These are phyloP conservation scores for Hyphodiscus hymeniophilus DNA, from an alignment of 495 filamentous ascomycete species.

Conservation along the genomic window DNA sequence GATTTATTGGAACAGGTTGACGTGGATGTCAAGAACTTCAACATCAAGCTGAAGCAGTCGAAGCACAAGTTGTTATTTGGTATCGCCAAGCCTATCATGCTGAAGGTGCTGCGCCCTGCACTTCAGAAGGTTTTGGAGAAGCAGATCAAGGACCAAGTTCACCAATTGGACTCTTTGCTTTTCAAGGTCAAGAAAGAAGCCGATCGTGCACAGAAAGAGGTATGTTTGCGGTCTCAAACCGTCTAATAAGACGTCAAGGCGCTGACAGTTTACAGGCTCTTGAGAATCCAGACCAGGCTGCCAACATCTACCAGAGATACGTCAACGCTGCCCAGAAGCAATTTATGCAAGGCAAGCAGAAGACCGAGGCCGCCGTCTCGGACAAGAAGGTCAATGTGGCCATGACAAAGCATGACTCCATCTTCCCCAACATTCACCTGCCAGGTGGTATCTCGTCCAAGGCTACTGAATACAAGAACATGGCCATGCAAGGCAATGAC, in stretches of 20 bases:
- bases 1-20: no score
- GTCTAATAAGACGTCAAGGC: slow-evolving; percentile 1
- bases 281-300: slow-evolving; percentile 63
- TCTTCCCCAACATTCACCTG: slow-evolving; percentile 81
- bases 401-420: slow-evolving; percentile 80
- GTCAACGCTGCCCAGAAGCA: slow-evolving; percentile 65
- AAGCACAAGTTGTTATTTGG: slow-evolving; percentile 88
- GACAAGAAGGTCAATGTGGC: slow-evolving; percentile 84
- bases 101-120: slow-evolving; percentile 74
- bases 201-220: slow-evolving; percentile 58
- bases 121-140: slow-evolving; percentile 84
- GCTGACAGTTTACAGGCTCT: slow-evolving; percentile 2
- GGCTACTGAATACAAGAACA: slow-evolving; percentile 88
- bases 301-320: slow-evolving; percentile 85
- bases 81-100: slow-evolving; percentile 80
- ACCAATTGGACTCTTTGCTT: slow-evolving; percentile 58
- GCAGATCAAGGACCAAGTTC: slow-evolving; percentile 71
- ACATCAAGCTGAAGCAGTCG: slow-evolving; percentile 88
- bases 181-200: slow-evolving; percentile 78
- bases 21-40: slow-evolving; percentile 75
- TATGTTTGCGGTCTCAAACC: slow-evolving; percentile 28
- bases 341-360: slow-evolving; percentile 62
- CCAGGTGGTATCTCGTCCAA: slow-evolving; percentile 89
- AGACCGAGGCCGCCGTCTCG: slow-evolving; percentile 49
- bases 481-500: slow-evolving; percentile 79